Conservation (phyloP, 106 monocot species). For the Acanthochlamys bracteata region DNA sequence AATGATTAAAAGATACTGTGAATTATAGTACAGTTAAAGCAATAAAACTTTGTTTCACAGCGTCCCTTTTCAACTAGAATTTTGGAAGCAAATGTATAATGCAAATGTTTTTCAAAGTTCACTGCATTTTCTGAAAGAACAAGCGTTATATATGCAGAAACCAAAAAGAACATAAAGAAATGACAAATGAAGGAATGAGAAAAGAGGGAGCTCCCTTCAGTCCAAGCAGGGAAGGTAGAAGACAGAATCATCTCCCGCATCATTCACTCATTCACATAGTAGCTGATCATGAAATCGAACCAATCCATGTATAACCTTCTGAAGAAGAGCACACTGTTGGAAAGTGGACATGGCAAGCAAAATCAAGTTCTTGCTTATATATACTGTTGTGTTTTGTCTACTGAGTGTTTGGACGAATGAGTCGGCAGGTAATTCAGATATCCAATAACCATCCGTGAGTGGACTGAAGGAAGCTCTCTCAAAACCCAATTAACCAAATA, state of each 20-base stretch:
- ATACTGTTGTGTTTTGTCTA: background rate
- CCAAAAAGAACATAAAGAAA: too few relatives aligned
- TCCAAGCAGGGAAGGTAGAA: constrained; percentile 7
- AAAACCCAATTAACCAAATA: too few relatives aligned
- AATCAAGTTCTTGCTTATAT: too few relatives aligned
- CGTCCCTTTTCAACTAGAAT: too few relatives aligned
- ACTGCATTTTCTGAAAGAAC: too few relatives aligned
- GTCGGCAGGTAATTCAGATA: constrained; percentile 9
- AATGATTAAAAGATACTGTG: too few relatives aligned
- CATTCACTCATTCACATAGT: constrained; percentile 13
- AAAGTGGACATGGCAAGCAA: too few relatives aligned
- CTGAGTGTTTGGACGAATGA: constrained; percentile 9
- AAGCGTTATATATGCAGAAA: too few relatives aligned
- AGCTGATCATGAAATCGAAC: background rate
- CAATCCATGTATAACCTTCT: background rate
- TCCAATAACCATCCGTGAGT: background rate
- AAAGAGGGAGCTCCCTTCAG: constrained; percentile 13
- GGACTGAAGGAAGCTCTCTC: constrained; percentile 15
- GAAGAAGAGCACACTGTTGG: background rate
- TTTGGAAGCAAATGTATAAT: too few relatives aligned
- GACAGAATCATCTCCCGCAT: constrained; percentile 8
- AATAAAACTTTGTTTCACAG: too few relatives aligned
- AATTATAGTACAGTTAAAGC: too few relatives aligned
- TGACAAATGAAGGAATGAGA: background rate
- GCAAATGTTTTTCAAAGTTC: too few relatives aligned